A percentile compares a stretch with the other conserved stretches of the same genome.
Evolutionary conservation across 805 yeast species (phyloP).

Genomic region (Ogataea chonburiensis): DNA sequence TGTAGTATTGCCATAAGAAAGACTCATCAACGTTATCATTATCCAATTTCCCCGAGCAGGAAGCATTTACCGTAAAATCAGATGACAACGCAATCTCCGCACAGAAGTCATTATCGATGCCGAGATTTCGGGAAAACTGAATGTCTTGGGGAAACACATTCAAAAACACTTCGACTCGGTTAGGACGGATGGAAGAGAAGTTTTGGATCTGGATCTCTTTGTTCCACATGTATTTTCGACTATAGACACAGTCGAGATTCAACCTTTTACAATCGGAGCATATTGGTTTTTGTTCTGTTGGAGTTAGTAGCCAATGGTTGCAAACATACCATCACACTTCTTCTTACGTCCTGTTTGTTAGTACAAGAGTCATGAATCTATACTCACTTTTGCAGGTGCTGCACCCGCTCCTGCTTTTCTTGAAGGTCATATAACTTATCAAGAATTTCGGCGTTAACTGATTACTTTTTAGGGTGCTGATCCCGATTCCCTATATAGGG

Average conservation of each 20-base stretch:
- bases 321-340: conserved; percentile 6
- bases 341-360: conserved; percentile 2
- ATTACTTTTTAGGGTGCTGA: no score
- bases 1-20: conserved; percentile 26
- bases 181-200: background rate
- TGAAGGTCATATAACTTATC: background rate
- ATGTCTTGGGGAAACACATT: conserved; percentile 3
- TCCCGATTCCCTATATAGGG: no score
- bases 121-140: conserved; percentile 1
- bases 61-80: background rate
- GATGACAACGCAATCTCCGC: background rate
- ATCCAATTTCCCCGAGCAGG: background rate
- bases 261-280: conserved; percentile 2
- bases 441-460: no score
- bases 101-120: background rate
- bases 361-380: background rate
- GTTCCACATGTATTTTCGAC: conserved; percentile 1
- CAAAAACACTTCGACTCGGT: conserved; percentile 1
- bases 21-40: background rate
- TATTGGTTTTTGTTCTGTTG: background rate
- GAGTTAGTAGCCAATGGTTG: no score
- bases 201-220: conserved; percentile 1
- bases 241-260: conserved; percentile 1
- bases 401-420: conserved; percentile 17
- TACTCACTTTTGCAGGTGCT: conserved; percentile 3